Percentiles rank a stretch among this genome's conserved stretches.
Conservation (phyloP, 371 early-diverging fungal species). For the Lichtheimia hyalospora region DNA sequence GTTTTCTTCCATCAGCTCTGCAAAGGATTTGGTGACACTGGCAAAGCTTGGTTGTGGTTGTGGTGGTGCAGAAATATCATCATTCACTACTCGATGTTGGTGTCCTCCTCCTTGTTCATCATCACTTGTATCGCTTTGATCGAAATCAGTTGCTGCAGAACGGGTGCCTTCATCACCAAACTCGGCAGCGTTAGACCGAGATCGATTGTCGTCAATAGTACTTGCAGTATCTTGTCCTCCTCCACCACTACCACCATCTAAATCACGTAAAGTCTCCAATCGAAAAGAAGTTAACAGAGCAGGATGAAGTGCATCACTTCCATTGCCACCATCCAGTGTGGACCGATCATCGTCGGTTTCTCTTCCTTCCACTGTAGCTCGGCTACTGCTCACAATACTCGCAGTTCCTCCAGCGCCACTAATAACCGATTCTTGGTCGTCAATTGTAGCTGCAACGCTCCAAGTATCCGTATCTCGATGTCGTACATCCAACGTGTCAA, state of each 20-base stretch:
- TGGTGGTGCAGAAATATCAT: slow-evolving; percentile 50
- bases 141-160: slow-evolving; percentile 42
- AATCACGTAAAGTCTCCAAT: slow-evolving; percentile 24
- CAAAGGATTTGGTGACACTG: slow-evolving; percentile 43
- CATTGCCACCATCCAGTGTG: slow-evolving; percentile 33
- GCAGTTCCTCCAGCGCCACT: slow-evolving; percentile 42
- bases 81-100: slow-evolving; percentile 35
- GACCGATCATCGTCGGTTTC: slow-evolving; percentile 25
- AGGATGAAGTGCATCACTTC: slow-evolving; percentile 5
- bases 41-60: slow-evolving; percentile 56
- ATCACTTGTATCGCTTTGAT: slow-evolving; percentile 38
- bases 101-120: slow-evolving; percentile 23
- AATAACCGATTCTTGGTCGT: slow-evolving; percentile 52
- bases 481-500: slow-evolving; percentile 41
- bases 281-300: slow-evolving; percentile 9
- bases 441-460: slow-evolving; percentile 56
- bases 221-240: slow-evolving; percentile 12
- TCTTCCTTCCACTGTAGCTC: slow-evolving; percentile 21
- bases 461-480: slow-evolving; percentile 48
- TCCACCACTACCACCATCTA: slow-evolving; percentile 11
- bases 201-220: slow-evolving; percentile 39
- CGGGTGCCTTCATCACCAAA: slow-evolving; percentile 53
- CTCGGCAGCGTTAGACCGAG: slow-evolving; percentile 50
- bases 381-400: slow-evolving; percentile 26
- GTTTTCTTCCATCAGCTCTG: slow-evolving; percentile 50